A percentile compares a stretch with the other conserved stretches of the same genome.
These are phyloP conservation scores for Penicillium sp. DNA, from an alignment of 2,329 filamentous ascomycete genomes.

Conservation along the genomic window DNA sequence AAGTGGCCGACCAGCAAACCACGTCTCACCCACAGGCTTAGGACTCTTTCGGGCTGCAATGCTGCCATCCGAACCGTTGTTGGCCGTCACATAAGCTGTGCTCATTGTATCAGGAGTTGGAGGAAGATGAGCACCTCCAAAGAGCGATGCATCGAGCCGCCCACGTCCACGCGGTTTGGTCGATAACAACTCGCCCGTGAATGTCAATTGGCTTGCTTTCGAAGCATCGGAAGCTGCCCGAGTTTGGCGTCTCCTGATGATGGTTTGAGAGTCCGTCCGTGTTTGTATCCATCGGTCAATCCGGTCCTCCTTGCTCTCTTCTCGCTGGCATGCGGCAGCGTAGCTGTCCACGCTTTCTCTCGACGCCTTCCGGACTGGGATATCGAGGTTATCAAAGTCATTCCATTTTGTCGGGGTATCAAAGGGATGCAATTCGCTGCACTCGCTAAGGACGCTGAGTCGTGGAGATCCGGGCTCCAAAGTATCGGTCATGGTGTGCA, in stretches of 20 bases:
- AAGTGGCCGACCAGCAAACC: conserved; percentile 23
- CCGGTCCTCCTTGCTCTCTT: conserved; percentile 24
- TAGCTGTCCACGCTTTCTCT: conserved; percentile 19
- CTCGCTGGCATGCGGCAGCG: conserved; percentile 10
- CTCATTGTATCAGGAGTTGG: conserved; percentile 48
- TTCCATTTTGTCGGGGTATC: conserved; percentile 24
- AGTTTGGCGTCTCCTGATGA: conserved; percentile 17
- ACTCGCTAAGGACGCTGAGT: conserved; percentile 47
- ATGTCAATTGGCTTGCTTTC: conserved; percentile 18
- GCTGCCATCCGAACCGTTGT: conserved; percentile 38
- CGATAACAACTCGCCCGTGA: conserved; percentile 26
- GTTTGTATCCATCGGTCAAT: conserved; percentile 37
- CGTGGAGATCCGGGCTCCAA: conserved; percentile 40
- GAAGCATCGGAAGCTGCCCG: conserved; percentile 24
- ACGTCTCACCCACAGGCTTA: conserved; percentile 16
- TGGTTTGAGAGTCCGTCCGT: conserved; percentile 16
- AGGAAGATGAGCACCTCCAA: conserved; percentile 36
- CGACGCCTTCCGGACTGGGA: conserved; percentile 27
- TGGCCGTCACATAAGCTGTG: conserved; percentile 33
- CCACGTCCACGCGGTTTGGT: conserved; percentile 27
- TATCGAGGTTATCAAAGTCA: conserved; percentile 28
- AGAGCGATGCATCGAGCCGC: conserved; percentile 32
- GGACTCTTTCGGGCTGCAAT: conserved; percentile 31
- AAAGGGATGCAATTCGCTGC: conserved; percentile 41
- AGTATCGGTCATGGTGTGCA: conserved; percentile 36